Evolutionary conservation across 768 basidiomycete genomes (phyloP), one percentile per base, ranked within the genome.

Genomic region (Amanita pseudoporphyria): DNA sequence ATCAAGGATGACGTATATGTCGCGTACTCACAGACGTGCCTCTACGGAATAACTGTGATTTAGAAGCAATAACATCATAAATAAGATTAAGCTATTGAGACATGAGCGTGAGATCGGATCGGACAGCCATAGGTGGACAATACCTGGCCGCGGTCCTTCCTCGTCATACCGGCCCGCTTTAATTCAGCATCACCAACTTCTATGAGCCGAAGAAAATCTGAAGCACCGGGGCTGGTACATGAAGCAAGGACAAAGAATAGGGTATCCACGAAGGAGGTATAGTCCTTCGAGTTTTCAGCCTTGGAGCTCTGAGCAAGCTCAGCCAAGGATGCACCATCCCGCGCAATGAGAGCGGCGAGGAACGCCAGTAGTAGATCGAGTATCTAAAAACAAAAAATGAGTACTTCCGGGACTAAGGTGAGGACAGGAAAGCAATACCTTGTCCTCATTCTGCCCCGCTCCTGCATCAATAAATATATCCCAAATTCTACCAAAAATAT

Each of bases 401-500:
- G n/a, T 9, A 9, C 21, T 9, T 47, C 35, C 2, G 6, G 26
- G 12, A 26, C 24, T 13, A 22, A 37, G 6, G 16, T 18, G 10
- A 28, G 28, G 28, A n/a, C 32, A n/a, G 12, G 26, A 30, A 45
- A n/a, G n/a, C n/a, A 48, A 6, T 38, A 63, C 71, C 66, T 58
- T 64, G 71, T 84, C 87, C 54, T 85, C 80, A 5, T 72, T 75
- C 35, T 64, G 64, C 1, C 81, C 81, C 13, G 73, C 82, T 2
- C 80, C 81, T 2, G 81, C 78, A 6, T 65, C 68, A 37, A 71
- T 58, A 32, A 90, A 68, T 9, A 78, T 70, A 47, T 82, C 78
- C 85, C 86, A 92, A 2, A 84, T 79, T 33, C 73, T 75, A 12
- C 67, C 64, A 22, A 82, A 71, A 52, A 89, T 87, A 57, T 90